phyloP scores from a whole-genome alignment of 1,284 basidiomycete genomes.

The Ganoderma boninense region DNA sequence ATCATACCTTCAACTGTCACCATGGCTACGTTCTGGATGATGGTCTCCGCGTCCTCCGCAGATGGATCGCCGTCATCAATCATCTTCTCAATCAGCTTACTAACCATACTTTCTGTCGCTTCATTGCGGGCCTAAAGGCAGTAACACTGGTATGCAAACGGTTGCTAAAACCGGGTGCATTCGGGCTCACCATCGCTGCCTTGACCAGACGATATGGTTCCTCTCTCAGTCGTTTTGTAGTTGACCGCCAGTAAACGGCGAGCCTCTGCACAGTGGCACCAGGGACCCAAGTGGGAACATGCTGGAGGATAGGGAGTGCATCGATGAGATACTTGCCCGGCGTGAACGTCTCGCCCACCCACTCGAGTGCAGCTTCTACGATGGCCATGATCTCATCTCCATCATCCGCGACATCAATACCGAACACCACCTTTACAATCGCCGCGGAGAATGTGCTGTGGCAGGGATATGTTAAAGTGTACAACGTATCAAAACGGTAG shows the following conservation, averaged over 20 bases:
- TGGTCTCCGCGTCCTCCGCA: neutral
- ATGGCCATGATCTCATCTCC: conserved; percentile 5
- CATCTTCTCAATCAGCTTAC: neutral
- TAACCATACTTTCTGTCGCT: neutral
- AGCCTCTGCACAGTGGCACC: conserved; percentile 32
- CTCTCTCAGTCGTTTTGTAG: conserved; percentile 14
- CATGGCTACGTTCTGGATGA: conserved; percentile 4
- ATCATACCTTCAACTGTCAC: conserved; percentile 2
- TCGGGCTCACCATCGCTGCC: conserved; percentile 8
- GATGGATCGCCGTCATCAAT: neutral
- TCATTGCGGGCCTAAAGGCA: neutral
- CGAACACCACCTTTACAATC: conserved; percentile 20
- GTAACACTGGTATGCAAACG: too few relatives aligned
- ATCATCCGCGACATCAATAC: conserved; percentile 16
- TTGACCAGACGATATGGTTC: conserved; percentile 8
- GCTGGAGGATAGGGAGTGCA: conserved; percentile 29
- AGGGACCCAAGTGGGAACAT: conserved; percentile 39
- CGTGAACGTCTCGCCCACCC: conserved; percentile 6
- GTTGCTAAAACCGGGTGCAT: too few relatives aligned
- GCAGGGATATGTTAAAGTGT: neutral
- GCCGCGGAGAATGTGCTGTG: conserved; percentile 14
- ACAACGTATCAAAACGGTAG: too few relatives aligned
- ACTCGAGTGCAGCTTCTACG: conserved; percentile 1
- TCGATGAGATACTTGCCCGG: conserved; percentile 23
- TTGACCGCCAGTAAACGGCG: conserved; percentile 35